Conservation (phyloP, 1,284 basidiomycete species). For the Ceraceosorus bombacis region DNA sequence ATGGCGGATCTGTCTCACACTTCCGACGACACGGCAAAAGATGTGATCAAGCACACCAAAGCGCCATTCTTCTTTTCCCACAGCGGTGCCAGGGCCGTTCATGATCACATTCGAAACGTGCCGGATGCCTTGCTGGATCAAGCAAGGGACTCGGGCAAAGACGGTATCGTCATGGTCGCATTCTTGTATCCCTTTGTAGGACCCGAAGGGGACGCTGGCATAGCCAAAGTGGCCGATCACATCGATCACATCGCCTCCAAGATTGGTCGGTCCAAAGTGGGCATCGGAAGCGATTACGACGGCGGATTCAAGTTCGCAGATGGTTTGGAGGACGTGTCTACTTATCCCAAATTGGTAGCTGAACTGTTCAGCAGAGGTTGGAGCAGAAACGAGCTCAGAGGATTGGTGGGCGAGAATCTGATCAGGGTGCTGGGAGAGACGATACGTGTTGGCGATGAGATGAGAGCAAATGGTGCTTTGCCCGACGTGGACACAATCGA, state of each 20-base stretch:
- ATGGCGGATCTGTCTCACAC: conserved; percentile 43
- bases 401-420: too few species aligned
- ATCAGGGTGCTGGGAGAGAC: too few species aligned
- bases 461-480: too few species aligned
- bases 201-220: conserved; percentile 4
- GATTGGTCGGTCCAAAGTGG: conserved; percentile 15
- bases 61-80: conserved; percentile 46
- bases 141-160: conserved; percentile 4
- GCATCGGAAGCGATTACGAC: conserved; percentile 20
- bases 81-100: conserved; percentile 34
- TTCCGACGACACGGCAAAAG: conserved; percentile 28
- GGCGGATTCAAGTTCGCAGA: conserved; percentile 9
- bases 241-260: conserved; percentile 18
- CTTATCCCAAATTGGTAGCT: conserved; percentile 4
- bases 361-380: too few species aligned
- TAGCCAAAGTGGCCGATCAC: conserved; percentile 18
- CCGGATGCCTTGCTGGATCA: conserved; percentile 17
- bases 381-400: too few species aligned
- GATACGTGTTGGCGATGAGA: too few species aligned
- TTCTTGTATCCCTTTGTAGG: conserved; percentile 16
- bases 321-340: conserved; percentile 18
- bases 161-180: conserved; percentile 13
- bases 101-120: conserved; percentile 23
- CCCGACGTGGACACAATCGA: too few species aligned
- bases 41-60: conserved; percentile 25